These are phyloP conservation scores for Bacidia gigantensis DNA, from an alignment of 495 filamentous ascomycete species.

Conservation along the genomic window DNA sequence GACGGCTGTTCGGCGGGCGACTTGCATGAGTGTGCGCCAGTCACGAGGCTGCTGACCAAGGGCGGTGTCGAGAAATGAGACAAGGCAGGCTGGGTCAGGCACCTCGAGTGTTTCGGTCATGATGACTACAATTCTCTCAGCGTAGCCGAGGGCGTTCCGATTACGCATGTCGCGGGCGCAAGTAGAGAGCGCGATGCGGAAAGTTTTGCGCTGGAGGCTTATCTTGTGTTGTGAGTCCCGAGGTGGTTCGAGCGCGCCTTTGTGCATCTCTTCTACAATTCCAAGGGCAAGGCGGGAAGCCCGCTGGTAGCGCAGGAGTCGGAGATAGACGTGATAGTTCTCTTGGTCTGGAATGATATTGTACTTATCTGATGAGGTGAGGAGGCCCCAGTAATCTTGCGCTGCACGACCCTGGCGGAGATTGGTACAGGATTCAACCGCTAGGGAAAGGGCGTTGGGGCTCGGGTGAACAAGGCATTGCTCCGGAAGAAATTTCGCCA, in stretches of 20 bases:
- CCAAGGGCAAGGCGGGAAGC: conserved; percentile 40
- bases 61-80: conserved; percentile 27
- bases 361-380: conserved; percentile 37
- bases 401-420: conserved; percentile 37
- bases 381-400: conserved; percentile 55
- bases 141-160: conserved; percentile 40
- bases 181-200: conserved; percentile 54
- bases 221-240: conserved; percentile 6
- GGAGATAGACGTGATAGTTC: conserved; percentile 53
- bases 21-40: conserved; percentile 11
- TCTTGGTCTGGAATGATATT: conserved; percentile 52
- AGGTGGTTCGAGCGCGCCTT: background rate
- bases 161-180: conserved; percentile 64
- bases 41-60: conserved; percentile 8
- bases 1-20: conserved; percentile 1
- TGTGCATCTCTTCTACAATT: conserved; percentile 36
- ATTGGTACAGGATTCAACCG: conserved; percentile 46
- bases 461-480: conserved; percentile 37
- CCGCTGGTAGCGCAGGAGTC: conserved; percentile 48
- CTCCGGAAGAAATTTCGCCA: conserved; percentile 2
- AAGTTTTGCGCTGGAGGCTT: conserved; percentile 36
- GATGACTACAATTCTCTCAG: conserved; percentile 40
- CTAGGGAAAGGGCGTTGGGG: conserved; percentile 55
- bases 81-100: conserved; percentile 29
- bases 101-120: conserved; percentile 34